Evolutionary conservation across 1,284 basidiomycete genomes (phyloP), one percentile per base, ranked within the genome.

Genomic region (Heliocybe sulcata): DNA sequence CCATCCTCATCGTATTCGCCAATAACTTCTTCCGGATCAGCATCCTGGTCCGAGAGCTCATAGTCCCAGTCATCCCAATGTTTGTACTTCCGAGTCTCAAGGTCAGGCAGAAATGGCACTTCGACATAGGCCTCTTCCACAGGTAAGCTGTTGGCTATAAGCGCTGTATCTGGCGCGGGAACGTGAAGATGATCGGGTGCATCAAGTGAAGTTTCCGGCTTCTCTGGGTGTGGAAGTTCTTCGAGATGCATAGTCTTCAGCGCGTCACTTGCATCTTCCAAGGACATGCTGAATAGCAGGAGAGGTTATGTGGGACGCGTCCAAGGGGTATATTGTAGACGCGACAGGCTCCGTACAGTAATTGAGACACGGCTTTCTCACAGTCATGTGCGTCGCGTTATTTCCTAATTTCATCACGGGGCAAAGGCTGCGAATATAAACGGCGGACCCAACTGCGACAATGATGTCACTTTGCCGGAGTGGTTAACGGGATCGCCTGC

Each of bases 401-500:
- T n/a, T 42, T 42, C 38, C 38, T n/a, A n/a, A 42, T 42, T 4
- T 20, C 16, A 42, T n/a, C 16, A 42, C 4, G 38, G 16, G 16
- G 38, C 12, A 6, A 42, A 3, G 16, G 38, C 19, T 6, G 6
- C 19, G 16, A 42, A 20, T 42, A n/a, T 9, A 3, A 20, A 42
- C 6, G 12, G 4, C n/a, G 4, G 6, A 42, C 38, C 6, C 16
- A 42, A 42, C 38, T 16, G 9, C 6, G 4, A 49, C 20, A 22
- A 6, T 26, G 23, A 23, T 49, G 85, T 87, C 85, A 87, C 86
- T 87, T 89, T 89, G 86, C 85, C 85, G 85, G 86, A 89, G 87
- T 88, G 85, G 86, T 89, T 88, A 88, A 88, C 86, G 86, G 85
- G 86, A 87, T 88, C 85, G 86, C 87, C 86, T 89, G 86, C 85